Evolutionary conservation across 1,284 basidiomycete species (phyloP).

Genomic region (Laetiporus sulphureus): DNA sequence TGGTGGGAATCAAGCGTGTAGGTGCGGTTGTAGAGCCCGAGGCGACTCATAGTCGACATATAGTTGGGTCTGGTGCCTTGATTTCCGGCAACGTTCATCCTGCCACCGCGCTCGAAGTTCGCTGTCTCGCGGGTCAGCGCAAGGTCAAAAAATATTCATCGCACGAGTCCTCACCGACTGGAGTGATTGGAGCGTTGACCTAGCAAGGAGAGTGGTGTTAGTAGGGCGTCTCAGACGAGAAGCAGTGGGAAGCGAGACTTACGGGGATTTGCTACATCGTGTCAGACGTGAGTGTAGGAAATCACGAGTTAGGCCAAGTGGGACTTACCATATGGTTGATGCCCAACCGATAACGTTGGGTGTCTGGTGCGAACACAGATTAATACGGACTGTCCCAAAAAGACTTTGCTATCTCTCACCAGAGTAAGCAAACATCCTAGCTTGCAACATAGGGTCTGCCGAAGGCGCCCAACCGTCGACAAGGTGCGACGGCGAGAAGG

Average conservation of each 20-base stretch:
- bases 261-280: conserved; percentile 22
- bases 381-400: background rate
- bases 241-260: background rate
- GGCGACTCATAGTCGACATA: conserved; percentile 21
- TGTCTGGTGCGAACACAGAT: conserved; percentile 15
- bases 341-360: conserved; percentile 33
- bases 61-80: conserved; percentile 26
- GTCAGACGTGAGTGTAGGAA: no score
- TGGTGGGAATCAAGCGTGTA: conserved; percentile 29
- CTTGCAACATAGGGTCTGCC: conserved; percentile 38
- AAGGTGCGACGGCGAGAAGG: conserved; percentile 81
- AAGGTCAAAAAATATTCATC: no score
- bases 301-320: no score
- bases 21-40: conserved; percentile 28
- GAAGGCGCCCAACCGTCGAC: conserved; percentile 37
- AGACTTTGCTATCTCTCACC: conserved; percentile 8
- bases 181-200: conserved; percentile 21
- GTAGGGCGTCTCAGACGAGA: no score
- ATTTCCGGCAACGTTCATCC: conserved; percentile 24
- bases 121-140: no score
- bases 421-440: conserved; percentile 36
- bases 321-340: conserved; percentile 29
- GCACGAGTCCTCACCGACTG: conserved; percentile 21
- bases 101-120: conserved; percentile 34
- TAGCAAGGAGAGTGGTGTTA: no score